Base-by-base conservation (phyloP, 345 rosid genomes). In the Schrenkiella parvula region DNA sequence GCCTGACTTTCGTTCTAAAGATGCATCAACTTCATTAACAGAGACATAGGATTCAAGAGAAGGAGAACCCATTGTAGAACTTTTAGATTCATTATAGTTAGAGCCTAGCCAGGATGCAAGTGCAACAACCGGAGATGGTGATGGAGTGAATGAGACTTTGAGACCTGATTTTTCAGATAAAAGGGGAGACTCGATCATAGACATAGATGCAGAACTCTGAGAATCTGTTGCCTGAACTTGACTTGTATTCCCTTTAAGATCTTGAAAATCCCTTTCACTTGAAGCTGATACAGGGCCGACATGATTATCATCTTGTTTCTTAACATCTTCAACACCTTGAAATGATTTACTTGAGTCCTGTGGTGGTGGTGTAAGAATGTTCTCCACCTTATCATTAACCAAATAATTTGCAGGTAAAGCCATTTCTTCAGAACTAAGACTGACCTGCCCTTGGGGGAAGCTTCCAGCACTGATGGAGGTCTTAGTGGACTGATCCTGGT, bases 391-490 rank as follows among this genome's bases (percentile, higher is more conserved):
- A 77, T 86, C 87, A 77, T 81, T 79, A 56, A 52, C 76, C 32
- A 71, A 54, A 72, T 62, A 63, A 78, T 81, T 86, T 71, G 82
- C 63, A 47, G 87, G 63, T 43, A 77, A 51, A 53, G 79, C 75
- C 66, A 75, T 79, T 66, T 87, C 98, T 82, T 92, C 97, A 54
- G 95, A 92, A 80, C 97, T 80, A 77, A 93, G 71, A 82, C 98
- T 90, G 72, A 78, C 86, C 79, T 87, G 97, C 63, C 80, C 97
- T 61, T 84, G 93, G 58, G 95, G 96, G 65, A 85, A 92, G 92
- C 98, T 92, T 77, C 93, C 91, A 66, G 81, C 78, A 80, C 98
- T 88, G 66, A 88, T 84, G 47, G 98, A 92, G 68, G 98, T 85
- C 74, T 88, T 90, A 47, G 80, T 77, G 56, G 97, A 92, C 82